Evolutionary conservation across 495 filamentous ascomycete genomes (phyloP).

Genomic region (Podospora tetraspora): DNA sequence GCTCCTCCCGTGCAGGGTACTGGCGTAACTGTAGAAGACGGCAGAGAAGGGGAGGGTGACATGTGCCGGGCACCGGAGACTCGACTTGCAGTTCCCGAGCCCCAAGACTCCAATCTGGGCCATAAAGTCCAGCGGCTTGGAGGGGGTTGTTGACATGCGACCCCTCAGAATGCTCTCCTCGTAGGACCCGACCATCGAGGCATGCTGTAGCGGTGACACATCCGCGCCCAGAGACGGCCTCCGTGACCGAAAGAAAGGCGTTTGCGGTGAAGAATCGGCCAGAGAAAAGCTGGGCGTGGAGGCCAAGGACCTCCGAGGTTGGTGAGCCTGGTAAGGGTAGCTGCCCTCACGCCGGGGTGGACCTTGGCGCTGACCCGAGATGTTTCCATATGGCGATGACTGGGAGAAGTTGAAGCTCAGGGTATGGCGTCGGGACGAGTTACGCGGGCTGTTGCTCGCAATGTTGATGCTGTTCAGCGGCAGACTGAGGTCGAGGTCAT

Average conservation of each 20-base stretch:
- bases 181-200: conserved; percentile 95
- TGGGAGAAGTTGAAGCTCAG: conserved; percentile 34
- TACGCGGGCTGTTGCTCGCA: conserved; percentile 24
- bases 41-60: conserved; percentile 91
- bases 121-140: conserved; percentile 86
- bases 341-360: conserved; percentile 47
- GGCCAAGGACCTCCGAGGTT: conserved; percentile 68
- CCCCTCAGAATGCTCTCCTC: conserved; percentile 94
- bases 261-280: conserved; percentile 52
- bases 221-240: conserved; percentile 73
- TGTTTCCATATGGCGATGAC: conserved; percentile 25
- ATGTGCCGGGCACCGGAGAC: conserved; percentile 81
- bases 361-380: conserved; percentile 30
- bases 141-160: conserved; percentile 95
- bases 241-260: conserved; percentile 55
- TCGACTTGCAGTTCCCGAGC: conserved; percentile 81
- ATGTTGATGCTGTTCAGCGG: conserved; percentile 45
- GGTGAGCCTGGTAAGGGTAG: conserved; percentile 61
- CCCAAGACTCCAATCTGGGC: conserved; percentile 95
- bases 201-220: conserved; percentile 70
- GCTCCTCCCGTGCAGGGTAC: conserved; percentile 54
- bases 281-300: conserved; percentile 54
- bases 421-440: conserved; percentile 35
- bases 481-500: conserved; percentile 63
- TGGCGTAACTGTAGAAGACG: conserved; percentile 90